These are phyloP conservation scores for Ceratopteris richardii DNA, from an alignment of 75 land plant species.

Conservation along the genomic window DNA sequence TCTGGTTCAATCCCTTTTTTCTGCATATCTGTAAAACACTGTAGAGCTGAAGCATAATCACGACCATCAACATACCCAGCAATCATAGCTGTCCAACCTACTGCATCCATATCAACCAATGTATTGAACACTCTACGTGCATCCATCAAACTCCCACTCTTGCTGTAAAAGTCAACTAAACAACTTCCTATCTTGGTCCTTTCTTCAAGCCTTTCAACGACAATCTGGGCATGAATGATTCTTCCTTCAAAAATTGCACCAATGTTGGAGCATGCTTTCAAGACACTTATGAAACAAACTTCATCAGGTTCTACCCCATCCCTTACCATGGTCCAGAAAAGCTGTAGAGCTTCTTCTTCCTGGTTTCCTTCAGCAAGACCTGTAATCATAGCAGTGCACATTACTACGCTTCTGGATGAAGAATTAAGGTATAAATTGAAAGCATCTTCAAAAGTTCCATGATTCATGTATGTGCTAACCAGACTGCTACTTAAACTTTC, in stretches of 20 bases:
- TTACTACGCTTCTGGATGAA: no score
- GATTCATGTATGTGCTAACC: no score
- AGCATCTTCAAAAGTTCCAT: no score
- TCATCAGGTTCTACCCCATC: slow-evolving; percentile 10
- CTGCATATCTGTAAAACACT: slow-evolving; percentile 37
- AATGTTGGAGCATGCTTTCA: slow-evolving; percentile 8
- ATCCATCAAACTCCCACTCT: slow-evolving; percentile 19
- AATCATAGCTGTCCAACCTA: slow-evolving; percentile 30
- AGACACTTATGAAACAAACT: neutral
- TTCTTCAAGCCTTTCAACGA: neutral
- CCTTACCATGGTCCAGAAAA: slow-evolving; percentile 11
- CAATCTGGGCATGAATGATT: slow-evolving; percentile 9
- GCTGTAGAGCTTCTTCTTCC: slow-evolving; percentile 4
- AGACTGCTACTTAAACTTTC: neutral
- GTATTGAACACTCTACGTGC: slow-evolving; percentile 37
- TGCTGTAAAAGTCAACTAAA: slow-evolving; percentile 22
- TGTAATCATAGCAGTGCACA: slow-evolving; percentile 8
- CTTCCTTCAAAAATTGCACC: slow-evolving; percentile 1
- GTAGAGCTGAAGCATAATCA: slow-evolving; percentile 26
- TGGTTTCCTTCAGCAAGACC: neutral
- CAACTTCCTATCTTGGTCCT: neutral
- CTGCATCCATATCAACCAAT: slow-evolving; percentile 24
- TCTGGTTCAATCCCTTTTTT: slow-evolving; percentile 13
- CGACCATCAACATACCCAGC: slow-evolving; percentile 19
- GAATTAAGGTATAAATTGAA: no score